phyloP scores from a whole-genome alignment of 257 asterid genomes.

The Capsicum pubescens region DNA sequence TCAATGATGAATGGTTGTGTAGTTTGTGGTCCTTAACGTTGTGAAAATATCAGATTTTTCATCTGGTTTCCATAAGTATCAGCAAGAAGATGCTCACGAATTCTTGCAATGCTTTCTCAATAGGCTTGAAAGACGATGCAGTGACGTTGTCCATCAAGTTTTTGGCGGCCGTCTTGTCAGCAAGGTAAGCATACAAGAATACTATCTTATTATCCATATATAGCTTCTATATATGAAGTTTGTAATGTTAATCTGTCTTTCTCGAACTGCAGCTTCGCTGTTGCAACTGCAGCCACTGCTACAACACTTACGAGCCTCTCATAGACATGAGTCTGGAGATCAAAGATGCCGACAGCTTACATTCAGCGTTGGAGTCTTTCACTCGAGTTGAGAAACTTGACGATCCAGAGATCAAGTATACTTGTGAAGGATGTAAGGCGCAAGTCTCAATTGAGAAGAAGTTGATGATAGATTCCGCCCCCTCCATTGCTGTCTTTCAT shows the following conservation, averaged over 20 bases:
- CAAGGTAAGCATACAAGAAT: slow-evolving; percentile 26
- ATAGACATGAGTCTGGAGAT: too few relatives aligned
- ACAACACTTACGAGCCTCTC: slow-evolving; percentile 74
- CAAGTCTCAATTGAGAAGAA: too few relatives aligned
- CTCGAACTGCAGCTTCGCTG: slow-evolving; percentile 73
- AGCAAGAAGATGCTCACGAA: slow-evolving; percentile 94
- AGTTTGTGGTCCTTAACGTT: slow-evolving; percentile 46
- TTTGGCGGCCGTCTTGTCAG: slow-evolving; percentile 88
- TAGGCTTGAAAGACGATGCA: slow-evolving; percentile 59
- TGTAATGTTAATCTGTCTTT: not conserved
- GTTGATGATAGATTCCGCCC: slow-evolving; percentile 30
- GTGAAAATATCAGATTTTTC: slow-evolving; percentile 65
- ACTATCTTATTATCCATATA: not conserved
- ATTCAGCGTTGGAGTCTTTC: too few relatives aligned
- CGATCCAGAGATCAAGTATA: too few relatives aligned
- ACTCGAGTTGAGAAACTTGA: too few relatives aligned
- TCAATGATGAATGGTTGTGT: too few relatives aligned
- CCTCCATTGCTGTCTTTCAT: slow-evolving; percentile 15
- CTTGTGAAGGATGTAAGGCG: too few relatives aligned
- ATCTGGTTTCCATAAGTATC: slow-evolving; percentile 58
- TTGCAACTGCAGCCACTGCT: slow-evolving; percentile 78
- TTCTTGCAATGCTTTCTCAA: slow-evolving; percentile 87
- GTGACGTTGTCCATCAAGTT: slow-evolving; percentile 68
- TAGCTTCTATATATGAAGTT: too few relatives aligned
- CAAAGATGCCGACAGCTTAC: too few relatives aligned